Base-by-base conservation (phyloP, 2,329 filamentous ascomycete species). In the Bretziella fagacearum region DNA sequence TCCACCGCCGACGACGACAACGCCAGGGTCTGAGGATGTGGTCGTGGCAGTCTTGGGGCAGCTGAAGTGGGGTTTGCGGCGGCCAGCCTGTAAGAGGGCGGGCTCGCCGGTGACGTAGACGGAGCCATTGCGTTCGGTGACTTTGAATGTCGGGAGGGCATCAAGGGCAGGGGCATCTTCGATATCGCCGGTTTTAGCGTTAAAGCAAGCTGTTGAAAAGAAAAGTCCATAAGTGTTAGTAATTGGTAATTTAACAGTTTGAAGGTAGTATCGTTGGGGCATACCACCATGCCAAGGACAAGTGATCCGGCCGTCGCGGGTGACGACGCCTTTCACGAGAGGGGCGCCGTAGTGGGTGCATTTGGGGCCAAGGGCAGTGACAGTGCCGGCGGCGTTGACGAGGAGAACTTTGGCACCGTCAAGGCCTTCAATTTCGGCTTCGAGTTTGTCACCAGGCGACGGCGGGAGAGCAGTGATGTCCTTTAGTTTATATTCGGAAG, bases 211-310 rank as follows among this genome's bases (percentile, higher is more conserved):
- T 87, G 53, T 45, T 35, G 6, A 3, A 7, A 8, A 3, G 47
- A 53, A 27, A 54, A 45, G n/a, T 42, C 17, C 17, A 36, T 23
- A 35, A 45, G 11, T 20, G 5, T 3, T n/a, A n/a, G 22, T 3
- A n/a, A 40, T 7, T 26, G 11, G 13, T 23, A 29, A 23, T 11
- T 11, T n/a, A 22, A 26, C 17, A 42, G 7, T 4, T 32, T 11
- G 40, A 23, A 44, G 15, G 3, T 11, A 3, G 1, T n/a, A n/a
- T n/a, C n/a, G 2, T 33, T n/a, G 23, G 61, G 22, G 61, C 69
- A 54, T 60, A 91, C 84, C 85, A 66, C 89, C 89, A 60, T 96
- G 89, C 91, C 91, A 96, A 3, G 89, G 86, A 61, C 91, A 98
- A 5, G 84, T 94, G 52, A 98, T 63, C 44, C 85, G 73, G 4